Percentiles rank a stretch among this genome's conserved stretches.
Evolutionary conservation across 345 rosid genomes (phyloP).

Genomic region (Corymbia maculata): DNA sequence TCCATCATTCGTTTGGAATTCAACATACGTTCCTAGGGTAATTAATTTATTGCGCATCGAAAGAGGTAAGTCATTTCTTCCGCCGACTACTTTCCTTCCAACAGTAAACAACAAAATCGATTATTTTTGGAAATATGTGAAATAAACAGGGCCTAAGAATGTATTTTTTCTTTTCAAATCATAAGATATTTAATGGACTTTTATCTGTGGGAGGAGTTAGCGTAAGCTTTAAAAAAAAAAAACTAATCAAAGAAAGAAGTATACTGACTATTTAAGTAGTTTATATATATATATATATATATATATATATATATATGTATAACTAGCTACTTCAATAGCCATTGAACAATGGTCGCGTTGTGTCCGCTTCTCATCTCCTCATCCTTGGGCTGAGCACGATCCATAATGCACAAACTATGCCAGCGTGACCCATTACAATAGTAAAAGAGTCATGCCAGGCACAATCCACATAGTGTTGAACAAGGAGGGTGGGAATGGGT

Average conservation of each 20-base stretch:
- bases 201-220: not conserved
- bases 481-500: not conserved
- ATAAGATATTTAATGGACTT: no score
- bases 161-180: not conserved
- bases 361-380: fast-evolving
- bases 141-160: no score
- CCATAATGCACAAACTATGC: not conserved
- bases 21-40: no score
- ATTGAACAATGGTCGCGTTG: fast-evolving
- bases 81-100: no score
- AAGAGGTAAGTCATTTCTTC: no score
- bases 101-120: no score
- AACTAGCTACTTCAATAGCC: not conserved
- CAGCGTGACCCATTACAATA: not conserved
- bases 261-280: not conserved
- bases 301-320: no score
- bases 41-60: no score
- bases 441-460: not conserved
- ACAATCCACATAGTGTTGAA: not conserved
- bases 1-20: no score
- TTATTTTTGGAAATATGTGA: no score
- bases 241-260: not conserved
- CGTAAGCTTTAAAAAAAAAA: no score
- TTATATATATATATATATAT: no score
- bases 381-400: not conserved